Conservation (phyloP, 306 rosid genomes). For the Cicer judaicum region DNA sequence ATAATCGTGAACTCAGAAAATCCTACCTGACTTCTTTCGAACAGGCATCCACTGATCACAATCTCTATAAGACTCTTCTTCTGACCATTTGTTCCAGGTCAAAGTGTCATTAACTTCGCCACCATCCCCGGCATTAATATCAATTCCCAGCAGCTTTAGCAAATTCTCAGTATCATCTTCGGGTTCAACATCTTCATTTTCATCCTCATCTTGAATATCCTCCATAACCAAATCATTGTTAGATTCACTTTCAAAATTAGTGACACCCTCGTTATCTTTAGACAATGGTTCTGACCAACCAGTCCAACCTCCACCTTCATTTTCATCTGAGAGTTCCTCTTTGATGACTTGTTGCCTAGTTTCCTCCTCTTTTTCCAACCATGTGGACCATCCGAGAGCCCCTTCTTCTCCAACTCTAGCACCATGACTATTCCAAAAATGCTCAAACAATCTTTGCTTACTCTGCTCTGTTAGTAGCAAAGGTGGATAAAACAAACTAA, state of each 20-base stretch:
- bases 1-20: constrained; percentile 32
- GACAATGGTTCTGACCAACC: constrained; percentile 91
- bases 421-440: constrained; percentile 82
- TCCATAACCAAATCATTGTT: constrained; percentile 52
- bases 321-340: constrained; percentile 64
- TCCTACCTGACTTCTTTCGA: constrained; percentile 61
- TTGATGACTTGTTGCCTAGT: constrained; percentile 66
- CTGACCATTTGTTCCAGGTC: constrained; percentile 90
- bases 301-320: constrained; percentile 90
- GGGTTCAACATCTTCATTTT: constrained; percentile 53
- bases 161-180: constrained; percentile 84
- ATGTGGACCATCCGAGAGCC: constrained; percentile 88
- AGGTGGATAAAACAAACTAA: constrained; percentile 89
- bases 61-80: constrained; percentile 88
- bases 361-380: constrained; percentile 97
- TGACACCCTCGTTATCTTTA: constrained; percentile 50
- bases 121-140: constrained; percentile 63
- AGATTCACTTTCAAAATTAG: constrained; percentile 46
- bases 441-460: constrained; percentile 82
- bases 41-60: constrained; percentile 91
- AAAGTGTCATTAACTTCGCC: constrained; percentile 70
- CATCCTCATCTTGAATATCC: constrained; percentile 63
- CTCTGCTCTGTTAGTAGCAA: constrained; percentile 77
- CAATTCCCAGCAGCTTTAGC: constrained; percentile 86
- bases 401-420: constrained; percentile 96